Conservation (phyloP, 148 eudicot genomes). For the Vaccinium darrowii region DNA sequence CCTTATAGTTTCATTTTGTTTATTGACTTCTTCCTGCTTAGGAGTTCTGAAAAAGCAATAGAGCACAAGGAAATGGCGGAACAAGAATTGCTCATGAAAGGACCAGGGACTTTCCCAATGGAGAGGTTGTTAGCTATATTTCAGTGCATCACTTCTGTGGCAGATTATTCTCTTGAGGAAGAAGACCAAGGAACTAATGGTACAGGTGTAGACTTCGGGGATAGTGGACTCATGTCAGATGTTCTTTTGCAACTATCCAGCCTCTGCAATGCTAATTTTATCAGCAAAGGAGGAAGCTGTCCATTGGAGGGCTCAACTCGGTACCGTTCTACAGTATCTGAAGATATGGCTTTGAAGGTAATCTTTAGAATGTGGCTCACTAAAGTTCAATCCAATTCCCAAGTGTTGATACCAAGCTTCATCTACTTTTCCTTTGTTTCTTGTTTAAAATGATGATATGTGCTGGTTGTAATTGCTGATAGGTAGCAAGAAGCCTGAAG, state of each 20-base stretch:
- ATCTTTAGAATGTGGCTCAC: background rate
- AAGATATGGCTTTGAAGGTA: constrained; percentile 90
- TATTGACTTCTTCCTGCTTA: constrained; percentile 17
- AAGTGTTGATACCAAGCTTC: background rate
- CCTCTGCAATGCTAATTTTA: constrained; percentile 91
- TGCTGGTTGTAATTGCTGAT: constrained; percentile 21
- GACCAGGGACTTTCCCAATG: constrained; percentile 93
- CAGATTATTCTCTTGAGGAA: constrained; percentile 47
- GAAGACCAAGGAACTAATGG: constrained; percentile 44
- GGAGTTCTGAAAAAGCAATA: constrained; percentile 65
- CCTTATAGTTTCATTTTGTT: background rate
- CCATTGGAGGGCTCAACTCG: constrained; percentile 92
- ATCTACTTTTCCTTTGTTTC: background rate
- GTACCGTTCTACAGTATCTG: constrained; percentile 76
- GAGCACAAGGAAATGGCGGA: constrained; percentile 74
- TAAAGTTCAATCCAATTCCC: background rate
- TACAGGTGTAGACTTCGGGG: constrained; percentile 28
- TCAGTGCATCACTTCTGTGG: constrained; percentile 74
- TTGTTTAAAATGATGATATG: constrained; percentile 6
- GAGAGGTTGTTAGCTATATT: constrained; percentile 90
- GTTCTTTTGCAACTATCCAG: constrained; percentile 93
- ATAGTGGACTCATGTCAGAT: constrained; percentile 59
- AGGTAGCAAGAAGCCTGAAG: constrained; percentile 89
- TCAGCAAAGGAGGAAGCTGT: constrained; percentile 83
- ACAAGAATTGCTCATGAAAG: constrained; percentile 76